Conservation (phyloP, 768 basidiomycete genomes). For the Leccinum disarticulatum region DNA sequence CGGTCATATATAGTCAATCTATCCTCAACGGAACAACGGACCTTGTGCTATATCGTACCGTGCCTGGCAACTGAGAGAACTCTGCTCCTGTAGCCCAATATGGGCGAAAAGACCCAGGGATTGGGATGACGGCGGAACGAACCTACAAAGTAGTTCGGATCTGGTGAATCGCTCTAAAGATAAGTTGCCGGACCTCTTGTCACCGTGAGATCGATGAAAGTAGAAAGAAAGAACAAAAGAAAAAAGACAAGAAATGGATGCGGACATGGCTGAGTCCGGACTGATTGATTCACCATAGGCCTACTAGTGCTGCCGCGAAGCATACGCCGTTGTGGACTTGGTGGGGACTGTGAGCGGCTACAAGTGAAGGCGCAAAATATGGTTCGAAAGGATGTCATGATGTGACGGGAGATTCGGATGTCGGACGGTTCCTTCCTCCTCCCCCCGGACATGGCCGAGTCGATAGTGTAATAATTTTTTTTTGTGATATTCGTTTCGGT, state of each 20-base stretch:
- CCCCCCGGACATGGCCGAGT: background rate
- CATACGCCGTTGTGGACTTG: background rate
- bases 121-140: background rate
- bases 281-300: background rate
- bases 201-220: background rate
- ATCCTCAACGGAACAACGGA: background rate
- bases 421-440: background rate
- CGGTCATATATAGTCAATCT: background rate
- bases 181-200: conserved; percentile 8
- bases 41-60: background rate
- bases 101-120: background rate
- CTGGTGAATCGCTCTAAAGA: background rate
- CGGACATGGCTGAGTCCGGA: conserved; percentile 9
- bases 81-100: background rate
- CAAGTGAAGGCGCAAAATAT: background rate
- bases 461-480: background rate
- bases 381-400: background rate
- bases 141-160: background rate
- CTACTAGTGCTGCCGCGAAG: background rate
- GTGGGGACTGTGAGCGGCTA: background rate
- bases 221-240: background rate
- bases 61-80: conserved; percentile 20
- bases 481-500: background rate
- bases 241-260: background rate
- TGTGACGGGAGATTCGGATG: background rate